Percentiles rank a stretch among this genome's conserved stretches.
Evolutionary conservation across 179 eudicot genomes (phyloP).

Genomic region (Spinacia oleracea): DNA sequence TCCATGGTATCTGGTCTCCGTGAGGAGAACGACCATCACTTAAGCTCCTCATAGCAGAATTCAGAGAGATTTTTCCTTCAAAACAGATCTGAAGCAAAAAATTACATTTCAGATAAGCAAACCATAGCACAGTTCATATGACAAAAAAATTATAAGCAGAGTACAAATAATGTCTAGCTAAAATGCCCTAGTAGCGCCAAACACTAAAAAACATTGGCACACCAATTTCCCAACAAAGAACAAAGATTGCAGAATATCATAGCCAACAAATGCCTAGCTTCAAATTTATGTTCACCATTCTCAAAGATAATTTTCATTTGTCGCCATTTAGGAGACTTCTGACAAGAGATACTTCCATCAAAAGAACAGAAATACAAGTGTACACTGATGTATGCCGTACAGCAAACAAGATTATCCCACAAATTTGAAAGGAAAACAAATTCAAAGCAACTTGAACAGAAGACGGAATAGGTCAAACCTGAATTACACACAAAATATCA

Average conservation of each 20-base stretch:
- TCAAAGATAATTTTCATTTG: background rate
- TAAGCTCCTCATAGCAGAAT: conserved; percentile 69
- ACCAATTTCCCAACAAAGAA: background rate
- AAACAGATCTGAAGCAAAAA: conserved; percentile 59
- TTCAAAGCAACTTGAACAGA: background rate
- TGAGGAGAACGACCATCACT: conserved; percentile 68
- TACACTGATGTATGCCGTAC: background rate
- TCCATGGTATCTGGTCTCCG: conserved; percentile 99
- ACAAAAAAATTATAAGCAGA: background rate
- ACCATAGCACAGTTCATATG: background rate
- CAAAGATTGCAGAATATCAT: background rate
- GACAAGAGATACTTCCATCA: background rate
- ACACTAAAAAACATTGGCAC: background rate
- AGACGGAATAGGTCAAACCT: conserved; percentile 48
- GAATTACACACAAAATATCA: conserved; percentile 89
- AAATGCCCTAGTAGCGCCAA: background rate
- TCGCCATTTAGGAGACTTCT: background rate
- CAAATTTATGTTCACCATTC: background rate
- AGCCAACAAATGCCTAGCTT: background rate
- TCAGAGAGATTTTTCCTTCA: conserved; percentile 82
- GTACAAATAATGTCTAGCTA: background rate
- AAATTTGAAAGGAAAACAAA: background rate
- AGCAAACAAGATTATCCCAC: background rate
- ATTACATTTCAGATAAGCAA: background rate
- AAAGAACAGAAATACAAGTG: background rate